Evolutionary conservation across 1,139 yeast genomes (phyloP), one percentile per base, ranked within the genome.

Genomic region (Wickerhamiella pararugosa): DNA sequence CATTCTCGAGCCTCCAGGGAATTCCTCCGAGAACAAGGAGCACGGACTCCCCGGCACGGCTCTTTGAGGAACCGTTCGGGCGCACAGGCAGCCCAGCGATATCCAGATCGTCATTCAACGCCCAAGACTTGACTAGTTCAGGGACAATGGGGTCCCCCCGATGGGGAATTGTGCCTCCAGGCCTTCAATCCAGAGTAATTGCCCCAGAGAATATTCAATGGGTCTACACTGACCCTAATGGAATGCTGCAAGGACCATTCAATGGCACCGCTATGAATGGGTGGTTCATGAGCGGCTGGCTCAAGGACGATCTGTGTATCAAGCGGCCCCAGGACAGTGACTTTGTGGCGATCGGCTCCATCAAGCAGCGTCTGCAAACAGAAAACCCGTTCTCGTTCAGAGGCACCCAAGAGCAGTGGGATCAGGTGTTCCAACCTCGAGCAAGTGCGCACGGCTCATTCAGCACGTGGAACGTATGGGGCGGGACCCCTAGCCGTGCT

Each of bases 231-330:
- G 94, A 83, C 56, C 76, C 83, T 0, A 60, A 70, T 37, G 83
- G 82, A 2, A 69, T 63, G 43, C 78, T 75, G 48, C 93, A 81
- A 55, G 94, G 94, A 25, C 94, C 94, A 2, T 83, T 82, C 57
- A 67, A 68, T 42, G 86, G 92, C 1, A 61, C 65, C 27, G 62
- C 71, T 64, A 83, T 83, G 94, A 92, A 82, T 50, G 75, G 67
- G 42, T 83, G 94, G 94, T 72, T 71, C 47, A 57, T 69, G 5
- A 73, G 71, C 29, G 76, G 78, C 2, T 81, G 79, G 60, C 66
- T 83, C 49, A 65, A 64, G 41, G 67, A 66, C 10, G 75, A 72
- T 45, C 62, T 83, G 49, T 62, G 64, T 39, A 65, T 83, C 44
- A 69, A 81, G 47, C 69, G 87, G 35, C 53, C 51, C 3, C 65